Base-by-base conservation (phyloP, 805 yeast genomes). In the Candida pseudofarinosa region DNA sequence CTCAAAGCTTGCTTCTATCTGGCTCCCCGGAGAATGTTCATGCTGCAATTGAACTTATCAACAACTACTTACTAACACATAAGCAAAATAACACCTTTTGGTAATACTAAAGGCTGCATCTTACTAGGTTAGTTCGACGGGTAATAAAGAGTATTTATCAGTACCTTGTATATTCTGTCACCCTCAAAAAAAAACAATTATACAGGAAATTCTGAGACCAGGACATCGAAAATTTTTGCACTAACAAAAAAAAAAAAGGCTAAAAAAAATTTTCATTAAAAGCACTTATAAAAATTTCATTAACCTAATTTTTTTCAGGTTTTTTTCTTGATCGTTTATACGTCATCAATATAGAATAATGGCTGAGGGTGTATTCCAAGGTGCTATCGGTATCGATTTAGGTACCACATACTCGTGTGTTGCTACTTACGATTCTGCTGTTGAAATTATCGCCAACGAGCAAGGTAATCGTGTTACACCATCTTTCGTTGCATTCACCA, bases 351-450 rank as follows among this genome's bases (percentile, higher is more conserved):
- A 31, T 37, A 35, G 26, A 26, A 76, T 73, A 73, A 84, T 84
- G 90, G 87, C 90, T 84, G 97, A 89, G 81, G 96, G 96, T 85
- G 93, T 89, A 79, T 89, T 86, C 85, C 93, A 90, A 83, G 97
- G 97, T 85, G 74, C 74, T 67, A 70, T 70, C 60, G 76, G 76
- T 69, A 70, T 70, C 68, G 76, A 70, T 68, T 70, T 70, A 68
- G 76, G 76, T 70, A 70, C 76, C 44, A 70, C 76, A 51, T 70
- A 70, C 67, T 70, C 76, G 54, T 70, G 76, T 70, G 76, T 70
- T 57, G 76, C 76, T 60, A 68, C 74, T 56, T 69, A 60, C 61
- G 74, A 69, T 63, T 65, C 71, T 53, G 74, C 74, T 49, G 76
- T 70, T 55, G 76, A 70, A 60, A 70, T 70, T 55, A 70, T 70